Conservation (phyloP, 306 rosid genomes). For the Macrotyloma uniflorum region DNA sequence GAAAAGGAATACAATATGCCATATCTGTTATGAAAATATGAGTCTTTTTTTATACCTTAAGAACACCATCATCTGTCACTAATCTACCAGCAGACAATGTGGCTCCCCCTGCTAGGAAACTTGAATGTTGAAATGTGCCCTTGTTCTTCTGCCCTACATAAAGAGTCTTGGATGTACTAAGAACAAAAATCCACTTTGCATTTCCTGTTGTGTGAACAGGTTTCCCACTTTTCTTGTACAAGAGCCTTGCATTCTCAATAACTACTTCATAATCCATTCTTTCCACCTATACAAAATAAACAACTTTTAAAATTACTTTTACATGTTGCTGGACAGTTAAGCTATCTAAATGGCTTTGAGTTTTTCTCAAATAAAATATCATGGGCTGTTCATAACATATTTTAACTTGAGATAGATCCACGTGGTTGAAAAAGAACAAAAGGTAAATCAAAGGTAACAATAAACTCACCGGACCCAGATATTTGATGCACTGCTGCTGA, state of each 20-base stretch:
- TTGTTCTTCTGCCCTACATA: slow-evolving; percentile 75
- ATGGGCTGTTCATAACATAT: not conserved
- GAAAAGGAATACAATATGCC: not conserved
- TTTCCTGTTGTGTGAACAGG: slow-evolving; percentile 60
- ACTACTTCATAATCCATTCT: slow-evolving; percentile 61
- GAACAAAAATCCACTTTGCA: slow-evolving; percentile 83
- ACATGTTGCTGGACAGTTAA: slow-evolving; percentile 11
- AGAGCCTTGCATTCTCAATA: slow-evolving; percentile 61
- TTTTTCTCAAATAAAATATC: not conserved
- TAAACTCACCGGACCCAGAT: slow-evolving; percentile 83
- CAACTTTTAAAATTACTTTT: not conserved
- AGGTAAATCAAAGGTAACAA: slow-evolving; percentile 22
- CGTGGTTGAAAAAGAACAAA: not conserved
- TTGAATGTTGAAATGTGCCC: slow-evolving; percentile 95
- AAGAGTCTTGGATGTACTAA: slow-evolving; percentile 74
- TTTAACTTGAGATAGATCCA: not conserved
- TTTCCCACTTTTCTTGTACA: slow-evolving; percentile 52
- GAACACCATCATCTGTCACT: slow-evolving; percentile 65
- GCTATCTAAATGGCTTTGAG: not conserved
- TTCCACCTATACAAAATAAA: slow-evolving; percentile 60
- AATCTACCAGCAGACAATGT: slow-evolving; percentile 89
- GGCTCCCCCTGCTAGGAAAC: slow-evolving; percentile 94
- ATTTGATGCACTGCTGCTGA: slow-evolving; percentile 85
- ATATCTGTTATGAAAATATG: not conserved
- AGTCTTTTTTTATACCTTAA: slow-evolving; percentile 57